phyloP scores from a whole-genome alignment of 352 stramenopile species.

The Phytophthora uliginosa region DNA sequence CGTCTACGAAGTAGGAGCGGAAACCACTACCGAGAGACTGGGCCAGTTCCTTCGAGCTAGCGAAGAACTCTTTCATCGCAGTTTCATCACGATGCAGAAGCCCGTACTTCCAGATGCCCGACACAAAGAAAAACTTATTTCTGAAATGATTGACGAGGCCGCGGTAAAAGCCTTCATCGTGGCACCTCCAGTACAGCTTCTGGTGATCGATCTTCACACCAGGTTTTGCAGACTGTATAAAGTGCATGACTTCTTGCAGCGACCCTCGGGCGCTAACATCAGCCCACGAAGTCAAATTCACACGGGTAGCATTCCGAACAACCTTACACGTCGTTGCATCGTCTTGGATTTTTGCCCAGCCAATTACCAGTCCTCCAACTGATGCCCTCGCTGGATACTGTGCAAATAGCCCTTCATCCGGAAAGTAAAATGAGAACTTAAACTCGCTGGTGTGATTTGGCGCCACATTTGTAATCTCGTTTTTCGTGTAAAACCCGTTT shows the following conservation, averaged over 20 bases:
- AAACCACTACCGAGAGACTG: slow-evolving; percentile 44
- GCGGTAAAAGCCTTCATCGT: slow-evolving; percentile 48
- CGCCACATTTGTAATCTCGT: slow-evolving; percentile 40
- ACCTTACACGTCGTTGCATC: slow-evolving; percentile 34
- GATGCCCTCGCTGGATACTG: slow-evolving; percentile 67
- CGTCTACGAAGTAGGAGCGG: slow-evolving; percentile 34
- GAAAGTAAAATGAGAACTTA: slow-evolving; percentile 73
- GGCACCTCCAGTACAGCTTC: slow-evolving; percentile 55
- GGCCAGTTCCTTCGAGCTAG: slow-evolving; percentile 22
- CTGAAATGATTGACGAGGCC: slow-evolving; percentile 47
- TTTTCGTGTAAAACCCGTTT: slow-evolving; percentile 62
- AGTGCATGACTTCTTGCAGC: slow-evolving; percentile 52
- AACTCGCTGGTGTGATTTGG: slow-evolving; percentile 55
- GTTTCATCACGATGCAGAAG: slow-evolving; percentile 53
- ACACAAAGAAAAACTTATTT: slow-evolving; percentile 46
- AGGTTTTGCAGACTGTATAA: slow-evolving; percentile 34
- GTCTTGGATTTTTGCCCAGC: slow-evolving; percentile 39
- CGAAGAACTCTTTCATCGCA: slow-evolving; percentile 46
- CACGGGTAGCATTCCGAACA: slow-evolving; percentile 31
- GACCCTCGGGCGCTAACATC: slow-evolving; percentile 61
- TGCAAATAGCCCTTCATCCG: slow-evolving; percentile 47
- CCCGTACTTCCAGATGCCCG: slow-evolving; percentile 62
- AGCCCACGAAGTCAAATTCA: slow-evolving; percentile 70
- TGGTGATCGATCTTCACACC: slow-evolving; percentile 42
- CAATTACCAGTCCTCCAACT: slow-evolving; percentile 46